Evolutionary conservation across 306 rosid species (phyloP), one percentile per base, ranked within the genome.

Genomic region (Heteromeles arbutifolia): DNA sequence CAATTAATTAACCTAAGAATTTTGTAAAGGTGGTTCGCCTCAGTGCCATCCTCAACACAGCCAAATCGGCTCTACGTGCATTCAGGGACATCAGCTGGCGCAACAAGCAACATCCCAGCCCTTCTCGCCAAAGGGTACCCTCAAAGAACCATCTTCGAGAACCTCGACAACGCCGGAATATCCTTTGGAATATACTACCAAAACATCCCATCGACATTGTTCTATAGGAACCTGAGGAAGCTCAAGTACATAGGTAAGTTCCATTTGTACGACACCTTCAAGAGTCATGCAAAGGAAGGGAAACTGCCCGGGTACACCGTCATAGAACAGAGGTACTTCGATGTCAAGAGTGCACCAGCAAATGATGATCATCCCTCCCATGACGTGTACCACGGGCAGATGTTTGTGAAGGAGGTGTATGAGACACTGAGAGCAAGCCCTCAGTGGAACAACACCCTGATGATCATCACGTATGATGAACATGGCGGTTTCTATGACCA

Each of bases 351-450:
- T 14, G 7, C 73, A 1, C 95, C 97, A 0, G 98, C 90, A 5
- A 94, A 87, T n/a, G 98, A 94, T 8, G 98, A 94, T 8, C 98
- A 94, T 43, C 98, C 96, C 0, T 94, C 98, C 13, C 97, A 91
- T 45, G 97, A 94, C 63, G 98, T 94, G 69, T 88, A 85, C 75
- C 76, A 87, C 18, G 97, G 98, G 4, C 98, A 94, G 70, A 78
- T 72, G 92, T 85, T 94, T 19, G 89, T 94, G 69, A 91, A 94
- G 88, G 97, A 91, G 84, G 95, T 91, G 73, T 94, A 94, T 73
- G 97, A 94, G 84, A 82, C 90, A 6, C 74, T 94, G 45, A 83
- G 97, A 87, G 88, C 92, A 0, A 87, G 96, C 77, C 98, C 95
- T 56, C 98, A 86, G 79, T 94, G 98, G 98, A 94, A 91, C 61